Base-by-base conservation (phyloP, 768 basidiomycete species). In the Kwoniella dejecticola region DNA sequence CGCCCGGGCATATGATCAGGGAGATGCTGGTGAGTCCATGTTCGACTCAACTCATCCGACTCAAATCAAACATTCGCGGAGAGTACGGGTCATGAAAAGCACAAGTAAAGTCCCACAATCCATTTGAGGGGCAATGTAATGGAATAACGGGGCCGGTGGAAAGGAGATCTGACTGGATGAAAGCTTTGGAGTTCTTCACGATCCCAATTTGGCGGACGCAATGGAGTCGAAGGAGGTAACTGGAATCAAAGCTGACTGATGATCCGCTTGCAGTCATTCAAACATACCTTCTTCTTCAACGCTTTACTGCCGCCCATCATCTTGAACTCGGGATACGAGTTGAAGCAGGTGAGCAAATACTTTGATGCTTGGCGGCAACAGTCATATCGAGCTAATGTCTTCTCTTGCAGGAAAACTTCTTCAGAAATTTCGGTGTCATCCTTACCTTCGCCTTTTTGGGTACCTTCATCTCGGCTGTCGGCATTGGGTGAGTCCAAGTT, bases 251-350 rank as follows among this genome's bases (percentile, higher is more conserved):
- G 41, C 19, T 42, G 17, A 12, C 11, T 26, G 19, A 21, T 30
- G 17, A 41, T 53, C 3, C 15, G 13, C 7, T 23, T 67, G 2
- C 71, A 95, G 93, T 93, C 90, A 8, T 95, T 95, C 84, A 91
- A 90, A 77, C 91, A 95, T 75, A 97, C 95, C 2, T 83, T 98
- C 50, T 95, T 99, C 83, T 96, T 98, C 83, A 98, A 99, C 79
- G 83, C 98, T 21, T 83, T 99, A n/a, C 85, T 98, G 3, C 96
- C 95, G 4, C 96, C 96, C 1, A 99, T 99, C 77, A 99, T 99
- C 75, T 82, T 99, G 40, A 96, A 94, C 79, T 96, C 93, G 1
- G 96, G 96, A 5, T 99, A 96, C 77, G 93, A 96, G 79, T 86
- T 99, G 60, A 95, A 93, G 77, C 94, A 98, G 83, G 92, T 88